Base-by-base conservation (phyloP, 2,329 filamentous ascomycete species). In the Colletotrichum magnum region DNA sequence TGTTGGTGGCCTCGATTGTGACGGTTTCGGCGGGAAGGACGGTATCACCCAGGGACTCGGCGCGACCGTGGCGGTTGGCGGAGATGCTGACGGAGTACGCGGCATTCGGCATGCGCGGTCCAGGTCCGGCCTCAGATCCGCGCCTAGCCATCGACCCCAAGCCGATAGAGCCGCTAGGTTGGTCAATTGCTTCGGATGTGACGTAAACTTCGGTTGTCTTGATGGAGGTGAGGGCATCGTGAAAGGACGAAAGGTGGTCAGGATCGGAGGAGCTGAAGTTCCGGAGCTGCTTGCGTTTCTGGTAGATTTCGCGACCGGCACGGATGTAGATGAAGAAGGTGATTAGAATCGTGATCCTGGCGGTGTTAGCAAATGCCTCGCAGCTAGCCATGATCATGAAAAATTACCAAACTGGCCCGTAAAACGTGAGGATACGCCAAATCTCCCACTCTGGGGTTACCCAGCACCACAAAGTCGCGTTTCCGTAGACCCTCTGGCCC, bases 391-490 rank as follows among this genome's bases (percentile, higher is more conserved):
- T 5, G 24, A 36, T 5, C 73, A 24, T 24, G 3, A 24, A 24
- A 84, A 77, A 36, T 36, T 77, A 92, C 91, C 91, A 93, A 65
- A 92, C 86, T 6, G 91, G 91, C 0, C 84, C 90, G 74, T 96
- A 97, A 77, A 95, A 95, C 32, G 89, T 87, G 3, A 88, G 88
- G 66, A 96, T 90, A 47, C 93, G 90, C 78, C 93, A 88, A 67
- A 90, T 86, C 64, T 93, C 91, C 87, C 91, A 94, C 5, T 88
- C 80, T 2, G 82, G 76, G 2, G 86, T 82, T 18, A 96, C 85
- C 93, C 93, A 96, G 77, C 94, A 97, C 94, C 93, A 97, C 24
- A 96, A 80, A 1, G 87, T 89, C 32, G 93, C 93, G 73, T 92
- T 86, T 1, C 93, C 93, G 76, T 95, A 94, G 60, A 95, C 86